These are phyloP conservation scores for Monosporascus sp. DNA, from an alignment of 2,329 filamentous ascomycete species.

Conservation along the genomic window DNA sequence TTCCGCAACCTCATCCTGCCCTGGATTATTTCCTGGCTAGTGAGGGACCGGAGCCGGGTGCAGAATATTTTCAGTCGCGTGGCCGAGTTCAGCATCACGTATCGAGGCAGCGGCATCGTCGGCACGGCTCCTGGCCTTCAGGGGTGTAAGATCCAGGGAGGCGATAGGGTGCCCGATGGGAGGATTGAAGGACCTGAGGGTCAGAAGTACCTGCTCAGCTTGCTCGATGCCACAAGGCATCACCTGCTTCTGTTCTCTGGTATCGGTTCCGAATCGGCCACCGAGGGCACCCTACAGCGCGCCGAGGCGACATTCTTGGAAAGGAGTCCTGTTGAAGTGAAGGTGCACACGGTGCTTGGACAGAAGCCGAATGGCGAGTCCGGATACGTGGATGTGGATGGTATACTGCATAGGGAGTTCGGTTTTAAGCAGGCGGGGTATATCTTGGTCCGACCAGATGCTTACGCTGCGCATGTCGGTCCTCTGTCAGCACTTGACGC, in stretches of 20 bases:
- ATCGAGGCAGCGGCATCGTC: constrained; percentile 30
- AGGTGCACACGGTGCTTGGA: constrained; percentile 16
- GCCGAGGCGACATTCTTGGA: constrained; percentile 13
- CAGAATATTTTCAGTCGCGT: constrained; percentile 27
- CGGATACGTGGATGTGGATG: constrained; percentile 17
- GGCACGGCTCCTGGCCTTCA: constrained; percentile 20
- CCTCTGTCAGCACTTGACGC: constrained; percentile 11
- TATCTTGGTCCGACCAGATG: constrained; percentile 23
- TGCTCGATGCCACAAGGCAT: constrained; percentile 15
- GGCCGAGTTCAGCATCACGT: constrained; percentile 36
- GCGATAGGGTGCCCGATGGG: constrained; percentile 39
- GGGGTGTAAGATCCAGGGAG: constrained; percentile 34
- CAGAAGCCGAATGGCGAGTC: constrained; percentile 3
- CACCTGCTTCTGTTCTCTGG: constrained; percentile 24
- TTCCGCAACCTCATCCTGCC: constrained; percentile 35
- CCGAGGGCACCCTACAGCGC: constrained; percentile 11
- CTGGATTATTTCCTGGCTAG: constrained; percentile 32
- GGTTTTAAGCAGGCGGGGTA: constrained; percentile 18
- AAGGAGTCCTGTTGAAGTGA: constrained; percentile 4
- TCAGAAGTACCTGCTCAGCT: constrained; percentile 18
- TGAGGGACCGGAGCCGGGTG: constrained; percentile 14
- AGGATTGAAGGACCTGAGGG: constrained; percentile 11
- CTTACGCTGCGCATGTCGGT: constrained; percentile 24
- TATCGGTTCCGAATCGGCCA: constrained; percentile 6
- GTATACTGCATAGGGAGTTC: constrained; percentile 16